Percentiles rank a stretch among this genome's conserved stretches.
Evolutionary conservation across 345 rosid species (phyloP).

Genomic region (Citrus maxima): DNA sequence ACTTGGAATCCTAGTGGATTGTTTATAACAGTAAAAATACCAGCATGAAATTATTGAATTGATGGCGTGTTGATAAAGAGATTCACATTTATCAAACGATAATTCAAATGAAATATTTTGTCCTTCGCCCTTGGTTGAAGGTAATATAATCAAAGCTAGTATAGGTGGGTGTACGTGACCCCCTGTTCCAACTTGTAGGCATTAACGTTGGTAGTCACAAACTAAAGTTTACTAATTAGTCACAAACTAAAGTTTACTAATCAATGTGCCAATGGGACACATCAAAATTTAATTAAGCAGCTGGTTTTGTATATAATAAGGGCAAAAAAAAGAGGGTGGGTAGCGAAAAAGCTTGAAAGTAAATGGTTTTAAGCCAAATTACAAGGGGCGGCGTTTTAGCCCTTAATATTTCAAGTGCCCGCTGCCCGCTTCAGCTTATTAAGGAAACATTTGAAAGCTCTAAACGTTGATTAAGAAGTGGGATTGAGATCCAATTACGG

Average conservation of each 20-base stretch:
- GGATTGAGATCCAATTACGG: not conserved
- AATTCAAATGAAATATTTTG: not conserved
- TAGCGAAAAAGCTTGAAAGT: not conserved
- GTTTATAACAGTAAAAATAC: too few relatives aligned
- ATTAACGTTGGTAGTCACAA: not conserved
- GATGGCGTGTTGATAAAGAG: not conserved
- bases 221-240: not conserved
- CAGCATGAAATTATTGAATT: too few relatives aligned
- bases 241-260: not conserved
- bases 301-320: conserved; percentile 14
- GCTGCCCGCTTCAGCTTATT: not conserved
- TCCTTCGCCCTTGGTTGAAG: not conserved
- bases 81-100: not conserved
- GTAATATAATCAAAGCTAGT: not conserved
- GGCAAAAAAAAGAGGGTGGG: not conserved
- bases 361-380: conserved; percentile 8
- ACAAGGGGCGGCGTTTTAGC: conserved; percentile 23
- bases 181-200: not conserved
- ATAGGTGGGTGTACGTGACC: not conserved
- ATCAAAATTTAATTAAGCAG: not conserved
- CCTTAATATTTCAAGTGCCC: not conserved
- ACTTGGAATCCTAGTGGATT: not conserved
- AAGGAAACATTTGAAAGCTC: not conserved
- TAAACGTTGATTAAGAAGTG: not conserved
- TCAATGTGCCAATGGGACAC: not conserved